Evolutionary conservation across 2,329 filamentous ascomycete species (phyloP).

Genomic region (Colletotrichum sp.): DNA sequence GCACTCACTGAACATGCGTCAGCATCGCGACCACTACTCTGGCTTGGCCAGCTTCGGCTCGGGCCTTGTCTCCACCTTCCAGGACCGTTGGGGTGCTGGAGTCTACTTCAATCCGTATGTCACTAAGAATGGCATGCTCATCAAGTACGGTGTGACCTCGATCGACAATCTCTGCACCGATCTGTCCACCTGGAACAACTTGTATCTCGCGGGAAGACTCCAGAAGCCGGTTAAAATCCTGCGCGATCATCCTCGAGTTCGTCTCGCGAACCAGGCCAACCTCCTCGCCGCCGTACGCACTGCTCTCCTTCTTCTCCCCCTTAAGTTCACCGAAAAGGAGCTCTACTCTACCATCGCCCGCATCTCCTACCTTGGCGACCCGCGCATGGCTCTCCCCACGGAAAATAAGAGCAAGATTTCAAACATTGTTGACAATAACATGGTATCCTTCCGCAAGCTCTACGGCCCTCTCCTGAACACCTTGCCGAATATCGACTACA

Average conservation of each 20-base stretch:
- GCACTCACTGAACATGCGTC: constrained; percentile 89
- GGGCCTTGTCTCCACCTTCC: constrained; percentile 81
- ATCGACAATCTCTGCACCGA: constrained; percentile 88
- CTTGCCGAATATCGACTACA: constrained; percentile 85
- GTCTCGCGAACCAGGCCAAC: constrained; percentile 95
- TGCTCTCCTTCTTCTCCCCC: constrained; percentile 84
- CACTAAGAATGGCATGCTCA: constrained; percentile 90
- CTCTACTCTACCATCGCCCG: constrained; percentile 91
- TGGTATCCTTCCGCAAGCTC: constrained; percentile 87
- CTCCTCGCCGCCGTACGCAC: constrained; percentile 90
- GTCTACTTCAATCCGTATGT: constrained; percentile 98
- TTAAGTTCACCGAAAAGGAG: constrained; percentile 83
- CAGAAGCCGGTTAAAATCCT: constrained; percentile 99
- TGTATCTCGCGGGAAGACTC: constrained; percentile 94
- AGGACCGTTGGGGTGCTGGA: constrained; percentile 88
- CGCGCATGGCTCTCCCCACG: constrained; percentile 89
- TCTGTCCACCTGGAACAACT: constrained; percentile 87
- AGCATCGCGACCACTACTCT: constrained; percentile 94
- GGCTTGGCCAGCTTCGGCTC: constrained; percentile 83
- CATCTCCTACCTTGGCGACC: constrained; percentile 93
- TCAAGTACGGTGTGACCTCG: constrained; percentile 98
- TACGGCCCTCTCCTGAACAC: constrained; percentile 90
- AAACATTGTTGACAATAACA: constrained; percentile 93
- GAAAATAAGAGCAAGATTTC: constrained; percentile 92
- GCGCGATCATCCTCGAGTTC: constrained; percentile 88